A percentile compares a stretch with the other conserved stretches of the same genome.
Evolutionary conservation across 2,329 filamentous ascomycete genomes (phyloP).

Genomic region (Scedosporium apiospermum): DNA sequence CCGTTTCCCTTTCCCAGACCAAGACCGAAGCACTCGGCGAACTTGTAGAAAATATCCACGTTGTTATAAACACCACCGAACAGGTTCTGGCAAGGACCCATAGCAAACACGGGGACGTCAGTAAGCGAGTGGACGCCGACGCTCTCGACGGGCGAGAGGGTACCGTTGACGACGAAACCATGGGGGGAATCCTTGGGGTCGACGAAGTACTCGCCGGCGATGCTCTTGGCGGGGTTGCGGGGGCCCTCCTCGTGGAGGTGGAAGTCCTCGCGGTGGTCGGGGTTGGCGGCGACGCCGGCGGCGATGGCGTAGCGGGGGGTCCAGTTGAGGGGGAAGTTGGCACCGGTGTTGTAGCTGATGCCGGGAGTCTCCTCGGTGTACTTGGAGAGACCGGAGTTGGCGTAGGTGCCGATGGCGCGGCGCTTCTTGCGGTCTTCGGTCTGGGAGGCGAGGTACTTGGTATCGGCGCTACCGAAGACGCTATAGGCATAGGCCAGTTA

Average conservation of each 20-base stretch:
- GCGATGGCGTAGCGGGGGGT: constrained; percentile 76
- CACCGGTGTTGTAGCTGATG: constrained; percentile 61
- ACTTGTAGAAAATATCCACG: constrained; percentile 67
- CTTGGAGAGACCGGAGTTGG: constrained; percentile 63
- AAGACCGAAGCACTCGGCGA: constrained; percentile 58
- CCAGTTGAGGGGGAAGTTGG: constrained; percentile 76
- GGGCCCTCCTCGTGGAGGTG: constrained; percentile 58
- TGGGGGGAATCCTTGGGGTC: constrained; percentile 56
- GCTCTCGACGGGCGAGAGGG: constrained; percentile 50
- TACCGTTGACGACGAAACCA: constrained; percentile 70
- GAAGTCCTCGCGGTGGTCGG: constrained; percentile 71
- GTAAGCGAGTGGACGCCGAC: constrained; percentile 71
- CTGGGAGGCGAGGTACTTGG: constrained; percentile 61
- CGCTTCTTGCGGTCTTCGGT: constrained; percentile 62
- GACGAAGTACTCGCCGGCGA: constrained; percentile 52
- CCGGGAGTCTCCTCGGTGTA: constrained; percentile 53
- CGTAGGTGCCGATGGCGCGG: constrained; percentile 63
- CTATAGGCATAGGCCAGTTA: background rate
- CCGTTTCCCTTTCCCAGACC: constrained; percentile 15
- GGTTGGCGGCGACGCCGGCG: constrained; percentile 59
- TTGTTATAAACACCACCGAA: constrained; percentile 66
- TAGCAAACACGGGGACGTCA: constrained; percentile 69
- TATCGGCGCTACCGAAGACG: constrained; percentile 75
- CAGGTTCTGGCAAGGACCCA: constrained; percentile 67
- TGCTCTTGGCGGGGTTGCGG: constrained; percentile 48